Evolutionary conservation across 768 basidiomycete genomes (phyloP), one percentile per base, ranked within the genome.

Genomic region (Kondoa malvinella): DNA sequence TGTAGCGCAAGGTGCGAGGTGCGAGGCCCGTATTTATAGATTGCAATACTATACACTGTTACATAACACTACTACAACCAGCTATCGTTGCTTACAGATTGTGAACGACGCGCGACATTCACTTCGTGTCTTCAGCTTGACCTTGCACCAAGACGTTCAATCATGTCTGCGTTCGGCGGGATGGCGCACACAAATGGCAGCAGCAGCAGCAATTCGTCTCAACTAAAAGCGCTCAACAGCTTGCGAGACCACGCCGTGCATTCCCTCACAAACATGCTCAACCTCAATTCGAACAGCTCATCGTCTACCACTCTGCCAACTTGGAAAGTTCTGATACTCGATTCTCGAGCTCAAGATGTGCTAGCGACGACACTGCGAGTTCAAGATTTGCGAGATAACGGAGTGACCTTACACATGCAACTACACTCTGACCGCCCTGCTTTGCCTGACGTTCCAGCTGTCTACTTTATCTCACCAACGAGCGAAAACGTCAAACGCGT

Each of bases 401-500:
- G 95, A 33, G 92, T 99, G 56, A 99, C 95, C 8, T 81, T 99
- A 68, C 95, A 99, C 79, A 91, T 97, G 92, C 95, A 97, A 80
- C 79, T 97, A 3, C 92, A 96, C 76, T 85, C 91, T 0, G 79
- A 84, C 34, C 83, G 95, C 67, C 95, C 95, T 30, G 83, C 91
- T 2, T 80, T 99, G 56, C 83, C 89, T 14, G 95, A 99, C 76
- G 95, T 99, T 1, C 95, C 95, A 21, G 92, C 95, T 1, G 83
- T 97, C 32, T 99, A 99, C 80, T 95, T 99, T 75, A 87, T 97
- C 64, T 83, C 91, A 0, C 94, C 95, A 0, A 94, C 90, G 1
- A 80, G 88, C 15, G 78, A 80, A 66, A 99, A 97, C 76, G 83
- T 97, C 72, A 81, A 83, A 68, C 83, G 94, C 69, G 94, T 99